Base-by-base conservation (phyloP, 1,284 basidiomycete genomes). In the Bondarzewia mesenterica region DNA sequence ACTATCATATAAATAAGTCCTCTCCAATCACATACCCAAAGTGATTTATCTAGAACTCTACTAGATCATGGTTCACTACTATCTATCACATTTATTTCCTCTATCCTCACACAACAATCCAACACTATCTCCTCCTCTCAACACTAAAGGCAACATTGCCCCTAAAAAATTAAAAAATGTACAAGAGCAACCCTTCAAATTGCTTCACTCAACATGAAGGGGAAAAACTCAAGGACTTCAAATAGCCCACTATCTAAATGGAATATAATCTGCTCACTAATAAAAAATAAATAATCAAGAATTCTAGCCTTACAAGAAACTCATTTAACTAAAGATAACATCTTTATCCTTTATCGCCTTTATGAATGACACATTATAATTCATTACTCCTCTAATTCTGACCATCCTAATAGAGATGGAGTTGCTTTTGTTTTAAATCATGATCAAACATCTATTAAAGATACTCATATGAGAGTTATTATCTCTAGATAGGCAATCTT, bases 231-330 rank as follows among this genome's bases (percentile, higher is more conserved):
- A 2, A 23, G 4, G 29, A 44, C 18, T 1, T 1, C 32, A 10
- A 20, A 2, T 0, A 3, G 4, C 18, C 37, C 7, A 14, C 37
- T 52, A 0, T 53, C 55, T 8, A 65, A 64, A 51, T 63, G 60
- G 63, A 14, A 23, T 4, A 21, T 51, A 8, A 49, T 65, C 5
- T 53, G 58, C 26, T 42, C 50, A 22, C 29, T 54, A 3, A 56
- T 61, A 52, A 44, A 48, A 20, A 52, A 58, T 1, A 42, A 57
- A 15, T 36, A 49, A 14, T 54, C 63, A 16, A 60, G 55, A 0
- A 51, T 64, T 15, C 52, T 63, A 0, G 52, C 55, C 0, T n/a
- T 64, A 0, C 58, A 60, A n/a, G 64, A 67, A 52, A 55, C 64
- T 0, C 65, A 67, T 50, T 47, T 64, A 7, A 52, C 47, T 1